Evolutionary conservation across 1,284 basidiomycete genomes (phyloP), one percentile per base, ranked within the genome.

Genomic region (Trichosporon sp.): DNA sequence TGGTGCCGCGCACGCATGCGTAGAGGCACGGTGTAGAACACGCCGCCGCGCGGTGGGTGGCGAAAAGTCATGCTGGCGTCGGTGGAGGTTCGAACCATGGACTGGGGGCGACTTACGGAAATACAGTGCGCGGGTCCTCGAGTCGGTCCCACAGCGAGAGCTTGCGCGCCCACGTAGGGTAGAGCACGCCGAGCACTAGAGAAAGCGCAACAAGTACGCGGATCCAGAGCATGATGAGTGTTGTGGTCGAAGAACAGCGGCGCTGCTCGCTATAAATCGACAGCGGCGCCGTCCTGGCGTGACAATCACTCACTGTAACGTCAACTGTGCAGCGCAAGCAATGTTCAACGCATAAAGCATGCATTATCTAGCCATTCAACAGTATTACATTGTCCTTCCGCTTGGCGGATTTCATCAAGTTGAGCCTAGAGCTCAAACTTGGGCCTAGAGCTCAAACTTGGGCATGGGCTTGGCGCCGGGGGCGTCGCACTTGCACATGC

Each of bases 401-500:
- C 38, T 5, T 2, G 15, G 38, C 38, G 38, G 38, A 42, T 18
- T 42, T 13, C n/a, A n/a, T n/a, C n/a, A n/a, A n/a, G n/a, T n/a
- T 6, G 15, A 6, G 11, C 15, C 6, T 5, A 32, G 32, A 5
- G 32, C n/a, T n/a, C 32, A 9, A 32, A 32, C 18, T 12, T 42
- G 12, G 11, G 47, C 47, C 25, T 66, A 66, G 42, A 66, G 65
- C 65, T 66, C 65, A 13, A 66, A 47, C 65, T 62, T 66, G 65
- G 65, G 65, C 35, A 66, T 23, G n/a, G 65, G 65, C 65, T 66
- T 66, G 58, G 65, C 56, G 58, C 65, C 58, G 18, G 65, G 53
- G 42, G 56, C 23, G 38, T 60, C 38, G 31, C 65, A 66, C 29
- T 60, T 58, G 65, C 65, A 66, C 8, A 66, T 31, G 58, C 65